Evolutionary conservation across 1,284 basidiomycete species (phyloP), one percentile per base, ranked within the genome.

Genomic region (Cryptococcus sp.): DNA sequence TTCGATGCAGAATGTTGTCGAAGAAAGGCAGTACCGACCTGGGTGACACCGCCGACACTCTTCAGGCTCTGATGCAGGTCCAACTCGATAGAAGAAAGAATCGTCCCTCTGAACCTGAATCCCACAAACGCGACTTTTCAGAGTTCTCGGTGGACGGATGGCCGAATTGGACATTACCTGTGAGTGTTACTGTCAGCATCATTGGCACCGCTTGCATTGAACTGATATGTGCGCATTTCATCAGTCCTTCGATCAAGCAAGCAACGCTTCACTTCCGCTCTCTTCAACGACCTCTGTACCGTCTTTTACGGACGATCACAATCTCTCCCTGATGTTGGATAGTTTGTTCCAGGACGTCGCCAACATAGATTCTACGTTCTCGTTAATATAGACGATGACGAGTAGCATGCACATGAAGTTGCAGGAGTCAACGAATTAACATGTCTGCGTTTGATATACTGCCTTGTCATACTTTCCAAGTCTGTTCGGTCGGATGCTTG

Each of bases 121-220:
- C 41, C 2, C n/a, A n/a, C 41, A 44, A 44, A 44, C 7, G 41
- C 11, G 22, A n/a, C 22, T 44, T 19, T 22, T 44, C 41, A 22
- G 41, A 44, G 41, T 44, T 44, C 41, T 44, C 41, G 41, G n/a
- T 44, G 41, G 41, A 44, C 41, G 41, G 41, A 6, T 44, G 41
- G 41, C n/a, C 41, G 22, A n/a, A 11, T 5, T 44, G 41, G 41
- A 16, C 41, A 7, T n/a, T 44, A 22, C 41, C 41, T 6, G 41
- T 44, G 22, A 44, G 41, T 44, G 41, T 22, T 13, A 34, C 29
- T 34, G 29, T 7, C 29, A 2, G n/a, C n/a, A 10, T 34, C 29
- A 34, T 34, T 10, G 29, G 5, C 8, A 7, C 29, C 13, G 29
- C 29, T 34, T 34, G 8, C 8, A 34, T 2, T 34, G 13, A 7